Conservation (phyloP, 1,284 basidiomycete genomes). For the Hemileia vastatrix region DNA sequence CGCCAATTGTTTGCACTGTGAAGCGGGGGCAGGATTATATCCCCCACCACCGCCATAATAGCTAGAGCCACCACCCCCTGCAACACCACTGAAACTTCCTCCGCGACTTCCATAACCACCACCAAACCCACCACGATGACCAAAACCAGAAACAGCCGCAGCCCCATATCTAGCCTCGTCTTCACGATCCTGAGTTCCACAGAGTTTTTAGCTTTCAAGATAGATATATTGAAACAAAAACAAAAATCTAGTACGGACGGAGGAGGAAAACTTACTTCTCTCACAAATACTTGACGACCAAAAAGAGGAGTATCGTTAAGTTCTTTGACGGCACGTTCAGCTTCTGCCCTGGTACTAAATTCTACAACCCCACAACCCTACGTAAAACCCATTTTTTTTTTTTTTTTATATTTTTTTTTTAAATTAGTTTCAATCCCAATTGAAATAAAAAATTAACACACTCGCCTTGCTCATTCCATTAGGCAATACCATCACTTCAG, state of each 20-base stretch:
- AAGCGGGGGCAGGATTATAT: background rate
- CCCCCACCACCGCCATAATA: background rate
- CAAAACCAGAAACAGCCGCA: slow-evolving; percentile 61
- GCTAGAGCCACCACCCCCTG: slow-evolving; percentile 27
- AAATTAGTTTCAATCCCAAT: background rate
- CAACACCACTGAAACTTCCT: slow-evolving; percentile 31
- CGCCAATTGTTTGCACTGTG: slow-evolving; percentile 16
- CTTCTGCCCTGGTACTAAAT: slow-evolving; percentile 70
- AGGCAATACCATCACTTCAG: slow-evolving; percentile 92
- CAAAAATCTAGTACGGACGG: background rate
- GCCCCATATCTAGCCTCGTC: slow-evolving; percentile 87
- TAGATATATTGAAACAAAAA: background rate
- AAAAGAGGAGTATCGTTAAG: slow-evolving; percentile 76
- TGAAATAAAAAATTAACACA: too few relatives aligned
- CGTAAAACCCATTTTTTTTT: background rate
- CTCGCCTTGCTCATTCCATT: slow-evolving; percentile 95
- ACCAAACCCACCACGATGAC: slow-evolving; percentile 54
- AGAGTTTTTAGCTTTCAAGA: background rate
- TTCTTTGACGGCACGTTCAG: slow-evolving; percentile 72
- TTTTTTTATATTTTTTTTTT: too few relatives aligned
- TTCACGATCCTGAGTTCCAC: slow-evolving; percentile 94
- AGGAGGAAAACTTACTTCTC: slow-evolving; percentile 61
- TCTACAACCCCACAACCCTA: slow-evolving; percentile 67
- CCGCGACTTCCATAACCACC: slow-evolving; percentile 41
- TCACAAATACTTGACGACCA: slow-evolving; percentile 86